phyloP scores from a whole-genome alignment of 83 land plant genomes.

The Diphasiastrum complanatum region DNA sequence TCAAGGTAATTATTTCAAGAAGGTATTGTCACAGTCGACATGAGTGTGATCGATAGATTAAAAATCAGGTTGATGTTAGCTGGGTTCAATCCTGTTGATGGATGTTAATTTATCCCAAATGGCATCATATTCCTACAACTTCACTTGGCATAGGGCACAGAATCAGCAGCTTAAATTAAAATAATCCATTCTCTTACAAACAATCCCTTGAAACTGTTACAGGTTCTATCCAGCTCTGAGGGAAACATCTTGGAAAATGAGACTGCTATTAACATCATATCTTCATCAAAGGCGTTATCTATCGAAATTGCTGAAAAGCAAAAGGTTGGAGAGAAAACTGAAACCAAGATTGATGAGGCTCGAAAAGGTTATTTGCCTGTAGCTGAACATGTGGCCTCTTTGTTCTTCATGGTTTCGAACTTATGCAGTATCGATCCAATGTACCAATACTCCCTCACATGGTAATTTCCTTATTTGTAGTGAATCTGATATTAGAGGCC shows the following conservation, averaged over 20 bases:
- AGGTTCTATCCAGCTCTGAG: constrained; percentile 39
- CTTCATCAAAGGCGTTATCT: constrained; percentile 35
- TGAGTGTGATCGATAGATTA: no score
- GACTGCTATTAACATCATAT: constrained; percentile 38
- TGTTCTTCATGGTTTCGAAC: constrained; percentile 31
- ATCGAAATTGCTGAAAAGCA: constrained; percentile 41
- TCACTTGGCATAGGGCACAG: no score
- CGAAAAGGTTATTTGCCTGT: constrained; percentile 39
- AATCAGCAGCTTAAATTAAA: no score
- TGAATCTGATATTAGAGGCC: no score
- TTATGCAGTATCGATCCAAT: constrained; percentile 38
- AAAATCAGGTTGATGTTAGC: no score
- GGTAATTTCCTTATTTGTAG: constrained; percentile 25
- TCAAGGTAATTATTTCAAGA: no score
- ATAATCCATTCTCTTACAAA: no score
- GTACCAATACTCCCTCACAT: constrained; percentile 41
- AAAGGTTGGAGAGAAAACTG: constrained; percentile 32
- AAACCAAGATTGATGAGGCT: constrained; percentile 41
- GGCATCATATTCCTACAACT: no score
- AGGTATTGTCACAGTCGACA: no score
- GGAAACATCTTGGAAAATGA: constrained; percentile 42
- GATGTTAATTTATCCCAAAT: no score
- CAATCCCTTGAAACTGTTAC: background rate
- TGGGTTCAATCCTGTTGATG: no score
- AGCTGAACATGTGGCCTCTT: constrained; percentile 30